phyloP scores from a whole-genome alignment of 176 grass and related monocot genomes.

The Musa itinerans region DNA sequence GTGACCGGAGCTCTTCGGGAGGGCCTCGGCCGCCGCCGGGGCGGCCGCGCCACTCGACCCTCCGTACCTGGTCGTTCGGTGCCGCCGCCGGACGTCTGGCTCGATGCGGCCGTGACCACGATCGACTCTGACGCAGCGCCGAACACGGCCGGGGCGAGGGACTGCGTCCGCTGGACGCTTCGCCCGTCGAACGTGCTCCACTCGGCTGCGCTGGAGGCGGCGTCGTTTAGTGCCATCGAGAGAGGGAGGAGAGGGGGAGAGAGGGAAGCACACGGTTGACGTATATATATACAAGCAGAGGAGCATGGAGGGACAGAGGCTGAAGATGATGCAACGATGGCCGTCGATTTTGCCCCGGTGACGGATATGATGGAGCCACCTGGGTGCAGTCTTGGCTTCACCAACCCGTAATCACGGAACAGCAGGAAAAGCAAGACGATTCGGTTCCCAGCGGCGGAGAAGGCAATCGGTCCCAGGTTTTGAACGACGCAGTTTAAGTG shows the following conservation, averaged over 20 bases:
- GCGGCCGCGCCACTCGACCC: background rate
- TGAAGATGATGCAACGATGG: background rate
- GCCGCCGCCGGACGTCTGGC: background rate
- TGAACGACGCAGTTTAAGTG: too few species aligned
- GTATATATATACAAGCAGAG: background rate
- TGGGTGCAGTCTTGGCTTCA: background rate
- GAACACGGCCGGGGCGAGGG: background rate
- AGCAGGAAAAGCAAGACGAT: too few species aligned
- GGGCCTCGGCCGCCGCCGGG: background rate
- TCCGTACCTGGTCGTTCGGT: background rate
- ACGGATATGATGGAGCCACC: background rate
- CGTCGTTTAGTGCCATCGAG: background rate
- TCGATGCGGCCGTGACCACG: background rate
- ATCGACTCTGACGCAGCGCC: background rate
- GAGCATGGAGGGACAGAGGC: background rate
- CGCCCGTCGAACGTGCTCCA: background rate
- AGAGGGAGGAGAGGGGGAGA: background rate
- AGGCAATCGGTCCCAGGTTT: too few species aligned
- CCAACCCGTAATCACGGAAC: too few species aligned
- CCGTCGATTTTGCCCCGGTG: too few species aligned
- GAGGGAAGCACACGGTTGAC: background rate
- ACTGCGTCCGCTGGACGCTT: background rate
- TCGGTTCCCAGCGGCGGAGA: too few species aligned
- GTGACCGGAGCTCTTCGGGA: slow-evolving; percentile 45
- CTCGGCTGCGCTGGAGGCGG: background rate